A percentile compares a stretch with the other conserved stretches of the same genome.
These are phyloP conservation scores for Paramecium biaurelia DNA, from an alignment of 73 alveolate species.

Conservation along the genomic window DNA sequence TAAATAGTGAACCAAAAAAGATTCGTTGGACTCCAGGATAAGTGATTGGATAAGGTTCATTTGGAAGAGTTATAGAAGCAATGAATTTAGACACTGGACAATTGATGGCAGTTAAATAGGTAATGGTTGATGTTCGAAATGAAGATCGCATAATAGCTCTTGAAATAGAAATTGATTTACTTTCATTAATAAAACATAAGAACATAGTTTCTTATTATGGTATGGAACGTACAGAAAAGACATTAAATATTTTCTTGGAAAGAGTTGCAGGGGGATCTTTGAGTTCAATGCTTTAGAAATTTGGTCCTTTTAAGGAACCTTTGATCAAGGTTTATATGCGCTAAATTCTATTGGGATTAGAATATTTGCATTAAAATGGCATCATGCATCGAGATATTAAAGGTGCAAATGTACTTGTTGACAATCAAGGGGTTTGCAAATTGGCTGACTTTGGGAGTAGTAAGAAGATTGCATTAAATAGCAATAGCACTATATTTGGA, in stretches of 20 bases:
- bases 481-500: neutral
- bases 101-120: conserved; percentile 82
- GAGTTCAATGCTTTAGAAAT: conserved; percentile 60
- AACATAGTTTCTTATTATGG: conserved; percentile 75
- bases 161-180: conserved; percentile 66
- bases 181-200: conserved; percentile 67
- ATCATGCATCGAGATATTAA: conserved; percentile 87
- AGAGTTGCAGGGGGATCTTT: conserved; percentile 75
- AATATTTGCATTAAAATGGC: conserved; percentile 80
- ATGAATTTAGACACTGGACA: conserved; percentile 80
- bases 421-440: conserved; percentile 58
- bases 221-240: conserved; percentile 53
- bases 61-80: conserved; percentile 92
- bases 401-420: conserved; percentile 83
- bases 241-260: conserved; percentile 71
- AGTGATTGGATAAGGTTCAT: conserved; percentile 92
- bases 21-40: conserved; percentile 69
- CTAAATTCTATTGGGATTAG: conserved; percentile 81
- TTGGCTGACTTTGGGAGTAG: conserved; percentile 58
- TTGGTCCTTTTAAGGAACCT: conserved; percentile 69
- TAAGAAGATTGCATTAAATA: neutral
- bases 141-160: conserved; percentile 2
- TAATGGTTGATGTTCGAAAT: conserved; percentile 41
- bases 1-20: neutral
- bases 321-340: conserved; percentile 69